Evolutionary conservation across 139 green algal species (phyloP).

Genomic region (Haematococcus lacustris): DNA sequence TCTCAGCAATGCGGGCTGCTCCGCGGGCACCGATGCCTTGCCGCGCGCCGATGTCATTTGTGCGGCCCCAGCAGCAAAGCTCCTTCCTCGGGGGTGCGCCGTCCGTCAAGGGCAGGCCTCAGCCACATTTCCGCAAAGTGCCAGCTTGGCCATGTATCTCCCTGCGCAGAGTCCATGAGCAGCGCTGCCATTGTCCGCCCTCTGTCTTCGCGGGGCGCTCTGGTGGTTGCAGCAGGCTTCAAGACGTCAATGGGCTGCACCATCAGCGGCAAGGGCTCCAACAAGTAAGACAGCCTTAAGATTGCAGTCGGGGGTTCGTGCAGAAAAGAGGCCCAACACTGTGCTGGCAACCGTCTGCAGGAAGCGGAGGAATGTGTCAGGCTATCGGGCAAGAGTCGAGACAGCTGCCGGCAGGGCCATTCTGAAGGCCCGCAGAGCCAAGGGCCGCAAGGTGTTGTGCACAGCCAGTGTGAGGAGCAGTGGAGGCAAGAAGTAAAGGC

Average conservation of each 20-base stretch:
- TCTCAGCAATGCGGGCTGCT: too few species aligned
- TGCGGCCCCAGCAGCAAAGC: not conserved
- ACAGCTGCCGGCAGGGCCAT: conserved; percentile 56
- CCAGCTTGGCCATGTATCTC: not conserved
- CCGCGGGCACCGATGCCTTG: too few species aligned
- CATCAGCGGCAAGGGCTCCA: conserved; percentile 3
- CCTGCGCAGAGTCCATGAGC: not conserved
- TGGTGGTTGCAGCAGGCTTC: not conserved
- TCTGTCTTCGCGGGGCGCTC: not conserved
- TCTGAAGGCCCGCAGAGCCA: conserved; percentile 50
- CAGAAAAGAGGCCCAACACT: not conserved
- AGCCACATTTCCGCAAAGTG: not conserved
- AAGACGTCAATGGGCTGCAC: not conserved
- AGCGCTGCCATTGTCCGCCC: not conserved
- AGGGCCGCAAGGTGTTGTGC: conserved; percentile 56
- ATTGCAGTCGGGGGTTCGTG: not conserved
- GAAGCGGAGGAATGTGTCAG: conserved; percentile 57
- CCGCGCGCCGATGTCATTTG: not conserved
- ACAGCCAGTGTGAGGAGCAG: conserved; percentile 37
- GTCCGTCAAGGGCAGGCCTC: not conserved
- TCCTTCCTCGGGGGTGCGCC: conserved; percentile 3
- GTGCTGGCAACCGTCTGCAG: conserved; percentile 36
- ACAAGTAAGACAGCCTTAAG: conserved; percentile 1
- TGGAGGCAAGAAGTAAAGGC: conserved; percentile 51
- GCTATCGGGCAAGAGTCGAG: conserved; percentile 58